Evolutionary conservation across 106 monocot genomes (phyloP).

Genomic region (Dendrobium catenatum): DNA sequence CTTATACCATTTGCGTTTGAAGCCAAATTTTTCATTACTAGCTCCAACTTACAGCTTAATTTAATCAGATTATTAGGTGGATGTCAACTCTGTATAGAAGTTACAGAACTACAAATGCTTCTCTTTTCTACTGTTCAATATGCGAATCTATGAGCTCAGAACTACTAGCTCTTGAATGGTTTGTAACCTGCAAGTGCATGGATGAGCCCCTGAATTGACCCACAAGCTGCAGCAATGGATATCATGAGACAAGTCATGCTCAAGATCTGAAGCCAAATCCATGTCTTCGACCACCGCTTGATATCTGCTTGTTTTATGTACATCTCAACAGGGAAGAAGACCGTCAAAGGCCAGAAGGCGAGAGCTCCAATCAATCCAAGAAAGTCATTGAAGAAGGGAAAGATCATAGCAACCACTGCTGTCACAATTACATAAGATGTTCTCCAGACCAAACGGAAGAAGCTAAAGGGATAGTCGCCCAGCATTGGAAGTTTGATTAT

Average conservation of each 20-base stretch:
- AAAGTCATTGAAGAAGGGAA: constrained; percentile 52
- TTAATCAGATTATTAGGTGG: too few species aligned
- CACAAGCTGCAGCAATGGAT: constrained; percentile 19
- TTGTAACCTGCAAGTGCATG: constrained; percentile 21
- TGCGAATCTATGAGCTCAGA: too few species aligned
- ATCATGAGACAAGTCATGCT: constrained; percentile 28
- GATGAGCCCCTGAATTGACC: constrained; percentile 35
- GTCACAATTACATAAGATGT: constrained; percentile 22
- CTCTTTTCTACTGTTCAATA: too few species aligned
- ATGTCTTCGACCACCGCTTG: constrained; percentile 15
- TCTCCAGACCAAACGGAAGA: constrained; percentile 30
- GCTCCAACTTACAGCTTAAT: too few species aligned
- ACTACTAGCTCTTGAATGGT: constrained; percentile 23
- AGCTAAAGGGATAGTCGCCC: constrained; percentile 12
- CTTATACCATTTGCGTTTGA: too few species aligned
- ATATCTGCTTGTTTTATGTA: constrained; percentile 30
- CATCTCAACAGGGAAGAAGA: constrained; percentile 31
- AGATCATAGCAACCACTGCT: constrained; percentile 33
- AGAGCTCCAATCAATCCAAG: constrained; percentile 35
- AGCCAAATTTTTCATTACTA: too few species aligned
- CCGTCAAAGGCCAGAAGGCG: constrained; percentile 43
- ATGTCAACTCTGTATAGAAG: too few species aligned
- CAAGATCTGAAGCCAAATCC: constrained; percentile 34
- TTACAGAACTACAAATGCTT: too few species aligned
- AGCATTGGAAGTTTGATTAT: constrained; percentile 7